phyloP scores from a whole-genome alignment of 805 yeast species.

The Yarrowia osloensis region DNA sequence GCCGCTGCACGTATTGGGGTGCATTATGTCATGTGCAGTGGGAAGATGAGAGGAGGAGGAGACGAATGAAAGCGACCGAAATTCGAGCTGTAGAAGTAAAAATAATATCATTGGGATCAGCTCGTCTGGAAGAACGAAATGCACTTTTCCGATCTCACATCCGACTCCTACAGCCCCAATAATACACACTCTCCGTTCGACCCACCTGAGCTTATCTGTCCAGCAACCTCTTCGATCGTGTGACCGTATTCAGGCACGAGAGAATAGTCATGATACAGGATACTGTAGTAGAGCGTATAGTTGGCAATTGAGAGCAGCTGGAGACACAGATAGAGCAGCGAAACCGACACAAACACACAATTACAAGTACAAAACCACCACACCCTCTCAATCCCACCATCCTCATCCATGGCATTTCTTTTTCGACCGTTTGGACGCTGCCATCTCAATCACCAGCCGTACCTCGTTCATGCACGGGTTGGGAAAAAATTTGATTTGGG shows the following conservation, averaged over 20 bases:
- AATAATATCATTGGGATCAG: not conserved
- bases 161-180: too few relatives aligned
- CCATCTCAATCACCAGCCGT: slow-evolving; percentile 20
- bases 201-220: slow-evolving; percentile 2
- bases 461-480: not conserved
- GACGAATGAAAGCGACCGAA: too few relatives aligned
- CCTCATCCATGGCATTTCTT: not conserved
- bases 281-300: too few relatives aligned
- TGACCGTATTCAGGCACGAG: not conserved
- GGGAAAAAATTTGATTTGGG: not conserved
- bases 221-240: slow-evolving; percentile 8
- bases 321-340: too few relatives aligned
- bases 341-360: too few relatives aligned
- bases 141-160: not conserved
- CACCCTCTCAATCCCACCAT: too few relatives aligned
- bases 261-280: not conserved
- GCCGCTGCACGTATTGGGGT: slow-evolving; percentile 6
- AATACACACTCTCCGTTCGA: not conserved
- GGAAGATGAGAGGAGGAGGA: not conserved
- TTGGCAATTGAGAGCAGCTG: too few relatives aligned
- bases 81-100: not conserved
- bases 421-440: not conserved
- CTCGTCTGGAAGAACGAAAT: not conserved
- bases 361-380: too few relatives aligned
- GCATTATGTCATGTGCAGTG: not conserved